Base-by-base conservation (phyloP, 176 grass and related monocot species). In the Thinopyrum elongatum region DNA sequence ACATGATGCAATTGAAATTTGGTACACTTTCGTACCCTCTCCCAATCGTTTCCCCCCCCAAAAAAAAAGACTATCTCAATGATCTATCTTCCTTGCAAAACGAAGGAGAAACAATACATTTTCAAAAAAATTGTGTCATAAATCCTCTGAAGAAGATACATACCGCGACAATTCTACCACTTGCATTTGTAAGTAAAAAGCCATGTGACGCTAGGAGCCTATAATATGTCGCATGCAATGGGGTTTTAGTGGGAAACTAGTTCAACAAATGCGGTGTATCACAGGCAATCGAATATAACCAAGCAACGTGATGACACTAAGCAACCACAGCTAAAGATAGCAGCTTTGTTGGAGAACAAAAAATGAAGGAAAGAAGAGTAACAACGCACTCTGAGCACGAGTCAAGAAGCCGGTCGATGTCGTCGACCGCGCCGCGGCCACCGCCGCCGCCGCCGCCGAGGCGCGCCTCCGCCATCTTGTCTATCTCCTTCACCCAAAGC, bases 401-500 rank as follows among this genome's bases (percentile, higher is more conserved):
- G 91, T 96, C 94, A 25, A 98, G 90, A 21, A 98, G 94, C 38
- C 90, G 92, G 62, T 96, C 94, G 14, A 98, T 94, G 81, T 96
- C 94, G 23, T 98, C 88, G 7, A 83, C 84, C 2, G 87, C 88
- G 64, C 87, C 86, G 21, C 92, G 85, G 66, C 86, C 68, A 55
- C 77, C 83, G 11, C 44, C 44, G 44, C 42, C 30, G 3, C 68
- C 70, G 34, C 93, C 92, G 27, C 94, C 94, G 28, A 98, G 86
- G 34, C 91, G 93, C 23, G 80, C 84, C 85, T 98, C 94, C 90
- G 96, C 97, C 86, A 96, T 81, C 82, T 98, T 96, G 82, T 98
- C 92, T 26, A 96, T 96, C 84, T 93, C 94, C 92, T 96, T 96
- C 75, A 94, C 91, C 97, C 97, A 98, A 14, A 98, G 81, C 33